Base-by-base conservation (phyloP, 2,329 filamentous ascomycete species). In the Botryotinia calthae region DNA sequence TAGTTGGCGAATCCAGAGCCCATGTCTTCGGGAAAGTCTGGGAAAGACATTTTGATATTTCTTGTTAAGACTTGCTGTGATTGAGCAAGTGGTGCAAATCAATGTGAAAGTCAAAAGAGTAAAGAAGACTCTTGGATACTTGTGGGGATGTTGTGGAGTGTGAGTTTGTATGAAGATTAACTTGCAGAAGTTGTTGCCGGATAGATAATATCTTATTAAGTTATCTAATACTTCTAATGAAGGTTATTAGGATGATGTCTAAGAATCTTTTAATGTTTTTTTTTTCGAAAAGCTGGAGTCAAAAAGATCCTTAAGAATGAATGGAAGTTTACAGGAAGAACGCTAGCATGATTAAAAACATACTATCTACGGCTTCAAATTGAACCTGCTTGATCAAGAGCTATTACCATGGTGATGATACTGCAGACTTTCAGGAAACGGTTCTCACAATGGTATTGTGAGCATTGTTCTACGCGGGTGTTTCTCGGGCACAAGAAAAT, bases 51-150 rank as follows among this genome's bases (percentile, higher is more conserved):
- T 1, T n/a, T 61, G 34, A 9, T 16, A 2, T 5, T 61, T 40
- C 22, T n/a, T 18, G 20, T 16, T 10, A 14, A 4, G 4, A 16
- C 14, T 61, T 40, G 34, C 34, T 40, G 22, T 61, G 34, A 9
- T 40, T n/a, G 2, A 5, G 22, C 25, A n/a, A n/a, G 34, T 16
- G 0, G 8, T 9, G 2, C 1, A 9, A n/a, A n/a, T 5, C 18
- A 18, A 1, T 3, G 2, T 61, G 6, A 40, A 37, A 5, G 2
- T 40, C n/a, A 3, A 8, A 61, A n/a, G 22, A 40, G 34, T 61
- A 61, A 28, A 28, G 31, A 61, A 61, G 58, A n/a, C 6, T 56
- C 34, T n/a, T n/a, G 3, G 22, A 10, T 40, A n/a, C 28, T 9
- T 2, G 31, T 40, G 1, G 18, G 18, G 6, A 6, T 40, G 12